These are phyloP conservation scores for Solanum dulcamara DNA, from an alignment of 257 asterid species.

Conservation along the genomic window DNA sequence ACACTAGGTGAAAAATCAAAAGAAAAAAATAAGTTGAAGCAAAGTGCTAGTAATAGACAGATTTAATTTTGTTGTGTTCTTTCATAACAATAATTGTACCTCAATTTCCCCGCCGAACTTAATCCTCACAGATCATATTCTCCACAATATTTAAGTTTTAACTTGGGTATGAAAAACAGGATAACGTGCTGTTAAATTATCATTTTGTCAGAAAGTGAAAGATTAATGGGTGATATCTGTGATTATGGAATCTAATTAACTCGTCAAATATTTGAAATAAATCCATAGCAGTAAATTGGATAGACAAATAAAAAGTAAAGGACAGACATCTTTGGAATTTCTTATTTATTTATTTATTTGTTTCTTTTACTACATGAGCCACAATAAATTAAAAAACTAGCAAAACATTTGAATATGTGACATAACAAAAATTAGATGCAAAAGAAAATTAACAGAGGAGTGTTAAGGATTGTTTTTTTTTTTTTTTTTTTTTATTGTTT, in stretches of 20 bases:
- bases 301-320: neutral
- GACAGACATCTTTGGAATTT: neutral
- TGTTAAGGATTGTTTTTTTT: neutral
- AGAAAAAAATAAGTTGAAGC: too few species aligned
- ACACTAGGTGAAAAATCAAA: too few species aligned
- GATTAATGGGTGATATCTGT: neutral
- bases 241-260: neutral
- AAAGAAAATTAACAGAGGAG: neutral
- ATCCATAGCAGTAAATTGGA: neutral
- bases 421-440: neutral
- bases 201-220: neutral
- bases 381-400: neutral
- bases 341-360: neutral
- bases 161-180: neutral
- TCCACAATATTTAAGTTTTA: neutral
- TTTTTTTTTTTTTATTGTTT: neutral
- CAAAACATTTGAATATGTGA: neutral
- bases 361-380: slow-evolving; percentile 17
- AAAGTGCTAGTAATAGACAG: too few species aligned
- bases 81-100: neutral
- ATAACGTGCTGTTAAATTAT: neutral
- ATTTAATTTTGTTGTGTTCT: neutral
- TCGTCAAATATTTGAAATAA: neutral
- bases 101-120: neutral
- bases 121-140: neutral